Base-by-base conservation (phyloP, 208 protist species). In the Trypanosoma melophagium region DNA sequence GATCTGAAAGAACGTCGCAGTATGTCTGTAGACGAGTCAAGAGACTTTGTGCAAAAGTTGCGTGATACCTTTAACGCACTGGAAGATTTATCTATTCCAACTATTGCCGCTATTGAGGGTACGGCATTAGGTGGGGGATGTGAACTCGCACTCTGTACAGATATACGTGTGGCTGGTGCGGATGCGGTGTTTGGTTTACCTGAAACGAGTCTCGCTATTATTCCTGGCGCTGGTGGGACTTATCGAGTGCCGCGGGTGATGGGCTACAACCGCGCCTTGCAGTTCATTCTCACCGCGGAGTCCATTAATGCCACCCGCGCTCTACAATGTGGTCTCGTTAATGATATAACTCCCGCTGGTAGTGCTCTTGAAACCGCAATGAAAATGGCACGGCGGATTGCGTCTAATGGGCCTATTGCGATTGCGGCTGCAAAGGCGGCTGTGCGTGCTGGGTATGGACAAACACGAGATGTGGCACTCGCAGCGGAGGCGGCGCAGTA, bases 151-250 rank as follows among this genome's bases (percentile, higher is more conserved):
- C 51, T 97, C 10, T 79, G 87, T 49, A 84, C 86, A 24, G 95
- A 98, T 68, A 81, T 97, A 21, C 79, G 90, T 58, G 62, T 95
- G 16, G 81, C 80, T 13, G 79, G 80, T 24, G 77, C 68, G 19
- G 71, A 31, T 14, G 77, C 85, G 8, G 66, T 61, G 9, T 58
- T 97, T 19, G 92, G 90, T 21, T 68, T 98, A 22, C 87, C 91
- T 0, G 95, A 98, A 63, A 96, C 94, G 24, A 76, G 81, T 12
- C 80, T 97, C 5, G 95, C 83, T 16, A 96, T 97, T 31, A 97
- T 98, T 49, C 95, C 95, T 10, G 95, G 94, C 41, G 95, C 93
- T 5, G 95, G 95, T 47, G 94, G 95, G 24, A 97, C 95, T 16
- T 82, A 90, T 47, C 79, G 91, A 19, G 75, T 96, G 10, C 89